Base-by-base conservation (phyloP, 805 yeast species). In the Phaffomyces antillensis region DNA sequence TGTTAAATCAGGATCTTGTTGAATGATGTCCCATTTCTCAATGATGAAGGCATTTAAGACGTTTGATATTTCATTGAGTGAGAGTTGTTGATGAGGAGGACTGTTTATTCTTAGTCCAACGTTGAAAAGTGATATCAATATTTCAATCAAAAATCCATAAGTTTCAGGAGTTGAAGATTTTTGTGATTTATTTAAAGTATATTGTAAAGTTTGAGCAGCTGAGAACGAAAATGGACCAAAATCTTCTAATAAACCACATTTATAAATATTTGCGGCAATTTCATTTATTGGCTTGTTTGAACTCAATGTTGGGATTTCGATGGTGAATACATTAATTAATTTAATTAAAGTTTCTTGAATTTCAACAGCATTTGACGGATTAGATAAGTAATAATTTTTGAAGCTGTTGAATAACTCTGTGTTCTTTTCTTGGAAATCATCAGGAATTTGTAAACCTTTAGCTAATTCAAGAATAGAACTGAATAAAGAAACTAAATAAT, bases 381-480 rank as follows among this genome's bases (percentile, higher is more conserved):
- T 30, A 53, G 16, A 13, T 3, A n/a, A n/a, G 24, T 61, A 63
- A n/a, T 65, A 60, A 40, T 56, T 53, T 23, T 51, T 49, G 31
- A 54, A 42, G 16, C 42, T 48, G 31, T 53, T 56, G 28, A 55
- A 50, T 39, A 45, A 43, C 17, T 40, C 42, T 7, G 55, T 54
- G 37, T 65, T 59, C 7, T 60, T 56, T 10, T 58, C 51, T 54
- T 66, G 59, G 40, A 67, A 64, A 23, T 81, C 87, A 35, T 71
- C 79, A 0, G 86, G 81, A 2, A 75, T 61, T 41, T 77, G 76
- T 55, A 83, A 61, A 0, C 89, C 87, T 45, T 80, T 82, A 0
- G 88, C 93, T 4, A 87, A 66, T 43, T 83, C 86, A n/a, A 72
- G 71, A 0, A 88, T 60, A 55, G 88, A 84, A 13, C 75, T 64